Evolutionary conservation across 2,329 filamentous ascomycete species (phyloP).

Genomic region (Sphaceloma murrayae): DNA sequence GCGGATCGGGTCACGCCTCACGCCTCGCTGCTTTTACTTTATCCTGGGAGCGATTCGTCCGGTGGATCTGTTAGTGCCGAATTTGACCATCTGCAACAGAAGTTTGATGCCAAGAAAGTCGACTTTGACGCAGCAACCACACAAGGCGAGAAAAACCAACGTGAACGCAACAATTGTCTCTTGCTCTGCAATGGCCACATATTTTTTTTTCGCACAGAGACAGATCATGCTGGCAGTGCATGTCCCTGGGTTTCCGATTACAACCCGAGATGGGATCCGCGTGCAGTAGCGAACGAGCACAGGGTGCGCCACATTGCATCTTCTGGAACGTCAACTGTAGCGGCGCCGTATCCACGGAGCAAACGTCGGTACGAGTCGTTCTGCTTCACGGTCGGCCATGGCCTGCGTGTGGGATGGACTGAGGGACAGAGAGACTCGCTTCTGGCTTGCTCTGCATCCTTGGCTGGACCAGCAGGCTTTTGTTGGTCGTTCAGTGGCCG

Average conservation of each 20-base stretch:
- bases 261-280: neutral
- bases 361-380: conserved; percentile 1
- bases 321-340: conserved; percentile 15
- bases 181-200: too few relatives aligned
- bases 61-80: conserved; percentile 11
- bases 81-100: conserved; percentile 9
- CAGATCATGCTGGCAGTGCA: neutral
- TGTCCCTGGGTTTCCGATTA: neutral
- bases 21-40: too few relatives aligned
- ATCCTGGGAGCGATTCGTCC: conserved; percentile 5
- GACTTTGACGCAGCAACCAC: neutral
- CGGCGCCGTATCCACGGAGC: conserved; percentile 4
- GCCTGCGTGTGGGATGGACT: too few relatives aligned
- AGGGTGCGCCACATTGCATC: conserved; percentile 16
- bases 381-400: too few relatives aligned
- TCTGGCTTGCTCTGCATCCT: conserved; percentile 7
- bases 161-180: too few relatives aligned
- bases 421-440: neutral
- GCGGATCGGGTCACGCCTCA: conserved; percentile 11
- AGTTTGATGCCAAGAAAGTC: conserved; percentile 10
- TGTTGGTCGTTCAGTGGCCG: conserved; percentile 11
- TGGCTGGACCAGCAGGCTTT: conserved; percentile 10
- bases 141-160: too few relatives aligned
- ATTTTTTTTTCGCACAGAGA: too few relatives aligned
- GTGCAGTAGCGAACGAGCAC: conserved; percentile 9